These are phyloP conservation scores for Naganishia randhawae DNA, from an alignment of 768 basidiomycete species.

Conservation along the genomic window DNA sequence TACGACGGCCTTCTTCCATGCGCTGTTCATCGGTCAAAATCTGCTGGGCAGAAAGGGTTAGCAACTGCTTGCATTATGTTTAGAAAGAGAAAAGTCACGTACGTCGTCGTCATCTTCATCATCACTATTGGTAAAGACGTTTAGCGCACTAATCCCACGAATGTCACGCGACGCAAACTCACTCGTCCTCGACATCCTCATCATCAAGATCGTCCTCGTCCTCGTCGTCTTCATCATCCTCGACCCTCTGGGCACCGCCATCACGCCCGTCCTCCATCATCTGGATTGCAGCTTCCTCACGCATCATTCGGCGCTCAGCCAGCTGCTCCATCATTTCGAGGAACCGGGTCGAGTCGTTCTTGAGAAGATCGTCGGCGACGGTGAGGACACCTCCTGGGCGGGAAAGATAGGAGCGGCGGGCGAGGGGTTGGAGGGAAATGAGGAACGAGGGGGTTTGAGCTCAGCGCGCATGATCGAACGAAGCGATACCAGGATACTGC, in stretches of 20 bases:
- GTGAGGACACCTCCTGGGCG: conserved; percentile 87
- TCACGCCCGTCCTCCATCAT: conserved; percentile 59
- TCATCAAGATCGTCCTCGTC: conserved; percentile 65
- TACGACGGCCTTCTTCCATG: conserved; percentile 97
- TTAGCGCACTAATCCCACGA: neutral
- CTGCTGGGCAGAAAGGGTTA: conserved; percentile 50
- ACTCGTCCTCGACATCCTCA: conserved; percentile 60
- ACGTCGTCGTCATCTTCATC: conserved; percentile 22
- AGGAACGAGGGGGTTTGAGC: conserved; percentile 17
- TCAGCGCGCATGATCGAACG: conserved; percentile 1
- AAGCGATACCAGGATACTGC: neutral
- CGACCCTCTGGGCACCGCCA: conserved; percentile 61
- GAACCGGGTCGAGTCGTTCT: conserved; percentile 98
- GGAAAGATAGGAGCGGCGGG: conserved; percentile 37
- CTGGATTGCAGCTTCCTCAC: conserved; percentile 69
- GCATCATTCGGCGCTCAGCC: conserved; percentile 85
- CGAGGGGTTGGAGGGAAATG: conserved; percentile 11
- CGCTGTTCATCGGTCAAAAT: conserved; percentile 92
- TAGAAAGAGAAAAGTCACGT: neutral
- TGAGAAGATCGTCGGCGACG: conserved; percentile 95
- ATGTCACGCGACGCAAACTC: conserved; percentile 21
- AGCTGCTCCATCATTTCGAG: conserved; percentile 99
- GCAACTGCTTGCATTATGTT: conserved; percentile 14
- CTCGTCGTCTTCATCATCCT: conserved; percentile 61
- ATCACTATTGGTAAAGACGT: neutral